Conservation (phyloP, 768 basidiomycete genomes). For the Boletus subparvulus region DNA sequence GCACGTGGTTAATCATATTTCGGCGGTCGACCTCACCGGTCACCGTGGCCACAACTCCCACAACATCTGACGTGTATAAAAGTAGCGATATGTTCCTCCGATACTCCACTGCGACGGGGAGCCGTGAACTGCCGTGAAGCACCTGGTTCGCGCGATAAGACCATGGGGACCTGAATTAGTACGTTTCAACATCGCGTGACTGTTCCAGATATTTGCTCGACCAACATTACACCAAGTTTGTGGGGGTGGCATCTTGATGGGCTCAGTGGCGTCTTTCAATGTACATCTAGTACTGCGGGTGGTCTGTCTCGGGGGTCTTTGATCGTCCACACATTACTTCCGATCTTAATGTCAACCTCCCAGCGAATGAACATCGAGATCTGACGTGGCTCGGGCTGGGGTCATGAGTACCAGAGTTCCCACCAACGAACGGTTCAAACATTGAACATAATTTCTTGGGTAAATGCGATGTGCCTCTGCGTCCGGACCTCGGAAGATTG, state of each 20-base stretch:
- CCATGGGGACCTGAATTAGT: not conserved
- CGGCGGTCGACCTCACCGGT: not conserved
- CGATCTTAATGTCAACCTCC: not conserved
- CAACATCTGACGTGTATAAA: not conserved
- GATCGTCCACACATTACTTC: not conserved
- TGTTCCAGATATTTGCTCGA: not conserved
- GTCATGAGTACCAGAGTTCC: not conserved
- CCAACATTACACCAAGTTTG: not conserved
- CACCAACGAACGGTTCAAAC: not conserved
- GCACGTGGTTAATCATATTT: not conserved
- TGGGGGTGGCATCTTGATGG: not conserved
- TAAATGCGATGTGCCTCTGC: not conserved
- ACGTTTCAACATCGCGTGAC: conserved; percentile 2
- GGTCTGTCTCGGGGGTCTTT: conserved; percentile 5
- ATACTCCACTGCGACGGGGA: not conserved
- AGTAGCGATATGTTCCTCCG: not conserved
- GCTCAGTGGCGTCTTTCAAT: not conserved
- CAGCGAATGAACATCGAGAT: not conserved
- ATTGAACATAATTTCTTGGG: not conserved
- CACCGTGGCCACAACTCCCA: not conserved
- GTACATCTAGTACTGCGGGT: not conserved
- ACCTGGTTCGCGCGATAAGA: conserved; percentile 1
- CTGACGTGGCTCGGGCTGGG: not conserved
- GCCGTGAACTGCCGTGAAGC: not conserved
- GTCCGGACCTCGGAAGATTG: too few species aligned